phyloP scores from a whole-genome alignment of 2,329 filamentous ascomycete species.

The Phaeosphaeria sp. region DNA sequence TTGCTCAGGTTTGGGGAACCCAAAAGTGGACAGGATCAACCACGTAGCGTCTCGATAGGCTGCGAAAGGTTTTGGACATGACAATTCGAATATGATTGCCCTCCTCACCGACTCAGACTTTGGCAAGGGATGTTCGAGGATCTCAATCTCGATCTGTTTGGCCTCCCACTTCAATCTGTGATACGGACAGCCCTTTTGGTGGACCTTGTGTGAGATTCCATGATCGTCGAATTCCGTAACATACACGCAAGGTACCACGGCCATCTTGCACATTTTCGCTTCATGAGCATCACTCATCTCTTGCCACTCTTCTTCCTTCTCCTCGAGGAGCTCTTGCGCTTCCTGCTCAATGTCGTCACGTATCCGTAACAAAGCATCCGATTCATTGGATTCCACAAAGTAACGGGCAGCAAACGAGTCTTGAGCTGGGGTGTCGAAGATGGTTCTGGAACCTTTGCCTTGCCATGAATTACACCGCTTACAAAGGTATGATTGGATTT shows the following conservation, averaged over 20 bases:
- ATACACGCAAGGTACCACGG: conserved; percentile 39
- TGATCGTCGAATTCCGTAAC: conserved; percentile 16
- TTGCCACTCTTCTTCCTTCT: conserved; percentile 52
- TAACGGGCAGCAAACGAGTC: conserved; percentile 58
- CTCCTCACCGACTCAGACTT: conserved; percentile 42
- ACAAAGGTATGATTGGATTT: conserved; percentile 59
- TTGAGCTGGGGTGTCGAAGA: conserved; percentile 55
- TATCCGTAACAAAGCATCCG: conserved; percentile 35
- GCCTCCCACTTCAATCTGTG: conserved; percentile 50
- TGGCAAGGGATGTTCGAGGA: conserved; percentile 61
- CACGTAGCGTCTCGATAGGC: conserved; percentile 62
- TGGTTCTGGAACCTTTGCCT: conserved; percentile 40
- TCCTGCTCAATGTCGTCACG: conserved; percentile 43
- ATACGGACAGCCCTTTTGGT: conserved; percentile 50
- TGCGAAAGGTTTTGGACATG: conserved; percentile 52
- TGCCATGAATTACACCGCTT: conserved; percentile 37
- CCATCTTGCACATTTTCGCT: conserved; percentile 20
- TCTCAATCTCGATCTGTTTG: conserved; percentile 51
- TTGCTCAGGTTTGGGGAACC: conserved; percentile 4
- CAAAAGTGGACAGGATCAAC: conserved; percentile 52
- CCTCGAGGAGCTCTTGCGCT: conserved; percentile 30
- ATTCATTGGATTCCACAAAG: conserved; percentile 43
- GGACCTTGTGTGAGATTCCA: conserved; percentile 7
- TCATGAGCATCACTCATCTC: conserved; percentile 25
- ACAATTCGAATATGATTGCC: conserved; percentile 61